Base-by-base conservation (phyloP, 1,139 yeast species). In the Pneumocystis oryctolagi region DNA sequence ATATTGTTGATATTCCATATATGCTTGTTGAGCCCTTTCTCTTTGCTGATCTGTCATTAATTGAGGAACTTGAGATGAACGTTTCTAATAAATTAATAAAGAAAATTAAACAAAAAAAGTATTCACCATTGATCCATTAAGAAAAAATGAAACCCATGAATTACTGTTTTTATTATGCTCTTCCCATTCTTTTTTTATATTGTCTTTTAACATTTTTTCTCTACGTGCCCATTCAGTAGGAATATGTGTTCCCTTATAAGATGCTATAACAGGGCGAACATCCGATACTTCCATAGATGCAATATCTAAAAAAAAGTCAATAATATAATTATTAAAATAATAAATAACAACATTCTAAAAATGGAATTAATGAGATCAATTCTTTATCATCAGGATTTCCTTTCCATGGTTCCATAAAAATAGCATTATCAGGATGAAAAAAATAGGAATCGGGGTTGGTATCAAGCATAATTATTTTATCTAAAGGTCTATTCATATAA, bases 261-360 rank as follows among this genome's bases (percentile, higher is more conserved):
- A 82, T 68, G 80, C 79, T 71, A 94, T 78, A 60, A 89, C 82
- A 58, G 96, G 95, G 75, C 97, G 86, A 64, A 94, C 92, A 75
- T 92, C 98, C 73, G 82, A 82, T 69, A 87, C 80, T 66, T 88
- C 94, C 73, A 89, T 95, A 28, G 96, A 87, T 20, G 97, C 98
- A 67, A 92, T 77, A 59, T 59, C 47, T 59, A 37, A 25, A 12
- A 32, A 37, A 32, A 16, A 59, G 12, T 59, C 61, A 57, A 20
- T 20, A 12, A 35, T 1, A 39, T 12, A 59, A 59, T 32, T 37
- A 37, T 37, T 37, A 59, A 59, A 40, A 47, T 12, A 9, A 59
- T 32, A 55, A 25, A 18, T 25, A 32, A 40, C 1, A 58, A 78
- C 89, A 94, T 76, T 92, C 99, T 71, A 92, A 82, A 76, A 92